Percentiles rank a stretch among this genome's conserved stretches.
Conservation (phyloP, 768 basidiomycete genomes). For the Sporobolomyces roseus region DNA sequence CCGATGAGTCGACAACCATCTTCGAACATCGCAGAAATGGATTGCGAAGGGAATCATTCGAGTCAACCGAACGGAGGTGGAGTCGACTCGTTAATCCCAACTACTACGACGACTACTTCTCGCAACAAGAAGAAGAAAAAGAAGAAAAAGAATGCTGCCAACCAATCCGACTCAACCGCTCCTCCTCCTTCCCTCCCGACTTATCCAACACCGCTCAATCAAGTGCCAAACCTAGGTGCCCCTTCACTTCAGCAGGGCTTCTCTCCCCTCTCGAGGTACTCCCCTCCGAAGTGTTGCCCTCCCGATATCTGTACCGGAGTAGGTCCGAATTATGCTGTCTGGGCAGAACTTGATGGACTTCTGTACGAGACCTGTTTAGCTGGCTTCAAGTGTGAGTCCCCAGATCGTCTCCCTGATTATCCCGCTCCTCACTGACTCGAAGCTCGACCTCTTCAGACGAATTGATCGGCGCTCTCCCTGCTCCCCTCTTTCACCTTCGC, state of each 20-base stretch:
- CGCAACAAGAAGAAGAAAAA: constrained; percentile 22
- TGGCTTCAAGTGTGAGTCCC: constrained; percentile 31
- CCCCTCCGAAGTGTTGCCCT: constrained; percentile 35
- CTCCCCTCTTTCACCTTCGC: constrained; percentile 26
- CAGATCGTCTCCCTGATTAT: too few relatives aligned
- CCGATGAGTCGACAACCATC: background rate
- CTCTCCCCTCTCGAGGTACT: constrained; percentile 20
- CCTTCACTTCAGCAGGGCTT: background rate
- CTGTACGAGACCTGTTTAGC: constrained; percentile 37
- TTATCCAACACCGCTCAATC: too few relatives aligned
- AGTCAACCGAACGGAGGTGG: background rate
- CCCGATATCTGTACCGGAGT: constrained; percentile 35
- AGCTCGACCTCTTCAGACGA: too few relatives aligned
- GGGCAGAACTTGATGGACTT: constrained; percentile 30
- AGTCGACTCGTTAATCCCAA: background rate
- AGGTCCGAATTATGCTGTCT: constrained; percentile 10
- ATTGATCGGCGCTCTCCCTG: constrained; percentile 34
- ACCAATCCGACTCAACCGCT: background rate
- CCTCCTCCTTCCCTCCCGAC: too few relatives aligned
- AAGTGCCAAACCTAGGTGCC: background rate
- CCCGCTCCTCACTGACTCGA: background rate
- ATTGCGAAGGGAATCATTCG: background rate
- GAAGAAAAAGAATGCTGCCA: constrained; percentile 26
- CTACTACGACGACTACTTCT: background rate
- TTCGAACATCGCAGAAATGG: constrained; percentile 3